Base-by-base conservation (phyloP, 1,139 yeast species). In the Blastobotrys aristatus region DNA sequence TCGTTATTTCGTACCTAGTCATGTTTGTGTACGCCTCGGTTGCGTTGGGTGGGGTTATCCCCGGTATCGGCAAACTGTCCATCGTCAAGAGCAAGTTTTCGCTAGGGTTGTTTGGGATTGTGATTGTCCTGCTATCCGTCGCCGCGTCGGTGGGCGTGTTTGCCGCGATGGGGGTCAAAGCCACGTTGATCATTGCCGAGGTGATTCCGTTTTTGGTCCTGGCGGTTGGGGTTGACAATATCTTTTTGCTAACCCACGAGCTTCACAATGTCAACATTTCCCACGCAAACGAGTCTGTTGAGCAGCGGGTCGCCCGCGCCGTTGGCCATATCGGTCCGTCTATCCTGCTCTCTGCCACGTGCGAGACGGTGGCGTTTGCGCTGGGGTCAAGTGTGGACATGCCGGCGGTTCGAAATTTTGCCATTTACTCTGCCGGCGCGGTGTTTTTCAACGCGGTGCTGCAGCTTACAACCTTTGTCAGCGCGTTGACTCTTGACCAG, bases 321-420 rank as follows among this genome's bases (percentile, higher is more conserved):
- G 70, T 90, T 51, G 79, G 82, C 0, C 73, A 78, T 50, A 80
- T 90, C 54, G 96, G 97, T 0, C 97, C 98, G 0, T 85, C 95
- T 18, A 88, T 95, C 53, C 63, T 87, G 21, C 71, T 87, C 20
- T 84, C 96, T 48, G 82, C 95, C 0, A 56, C 80, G 0, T 77
- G 92, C 46, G 97, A 92, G 59, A 73, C 83, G 7, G 70, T 81
- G 4, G 85, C 96, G 62, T 89, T 92, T 61, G 67, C 80, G 8
- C 70, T 92, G 40, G 96, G 96, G 0, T 74, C 95, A 0, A 67
- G 73, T 6, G 97, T 92, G 5, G 76, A 82, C 16, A 92, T 90
- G 97, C 97, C 97, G 2, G 97, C 97, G 0, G 97, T 90, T 7
- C 76, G 83, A 53, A 92, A 90, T 64, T 92, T 92, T 72, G 97